phyloP scores from a whole-genome alignment of 2,329 filamentous ascomycete species.

The Fusarium metavorans region DNA sequence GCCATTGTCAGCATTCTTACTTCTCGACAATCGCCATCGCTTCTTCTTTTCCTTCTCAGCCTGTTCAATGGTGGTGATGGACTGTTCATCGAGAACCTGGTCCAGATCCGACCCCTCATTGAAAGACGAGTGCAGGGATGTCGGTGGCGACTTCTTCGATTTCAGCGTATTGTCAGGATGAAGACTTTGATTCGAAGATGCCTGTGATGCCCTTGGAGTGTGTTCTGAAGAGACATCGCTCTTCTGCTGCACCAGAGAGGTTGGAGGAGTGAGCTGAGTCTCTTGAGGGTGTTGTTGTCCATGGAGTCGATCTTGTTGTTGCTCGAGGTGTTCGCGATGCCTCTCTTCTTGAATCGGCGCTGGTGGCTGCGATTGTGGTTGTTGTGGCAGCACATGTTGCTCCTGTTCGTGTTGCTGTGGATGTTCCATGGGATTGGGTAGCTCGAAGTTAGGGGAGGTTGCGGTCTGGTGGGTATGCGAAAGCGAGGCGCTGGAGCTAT shows the following conservation, averaged over 20 bases:
- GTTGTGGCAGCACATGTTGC: conserved; percentile 26
- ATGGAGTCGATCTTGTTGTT: conserved; percentile 27
- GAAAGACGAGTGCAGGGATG: conserved; percentile 80
- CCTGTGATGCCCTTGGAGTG: conserved; percentile 61
- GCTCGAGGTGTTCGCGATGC: conserved; percentile 31
- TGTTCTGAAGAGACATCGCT: conserved; percentile 57
- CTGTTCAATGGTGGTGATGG: conserved; percentile 52
- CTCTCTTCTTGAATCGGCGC: conserved; percentile 32
- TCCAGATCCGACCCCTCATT: conserved; percentile 89
- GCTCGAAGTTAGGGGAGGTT: conserved; percentile 61
- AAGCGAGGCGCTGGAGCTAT: conserved; percentile 88
- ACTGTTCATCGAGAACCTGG: conserved; percentile 70
- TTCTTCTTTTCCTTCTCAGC: conserved; percentile 77
- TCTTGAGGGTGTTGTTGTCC: conserved; percentile 33
- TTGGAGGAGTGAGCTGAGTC: conserved; percentile 26
- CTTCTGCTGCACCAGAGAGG: conserved; percentile 34
- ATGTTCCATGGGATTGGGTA: conserved; percentile 60
- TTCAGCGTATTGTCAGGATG: conserved; percentile 66
- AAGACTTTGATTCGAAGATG: conserved; percentile 54
- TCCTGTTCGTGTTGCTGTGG: conserved; percentile 35
- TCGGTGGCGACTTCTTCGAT: conserved; percentile 78
- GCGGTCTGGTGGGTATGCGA: conserved; percentile 56
- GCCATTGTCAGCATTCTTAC: conserved; percentile 67
- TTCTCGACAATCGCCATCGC: conserved; percentile 79
- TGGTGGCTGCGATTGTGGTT: conserved; percentile 29